phyloP scores from a whole-genome alignment of 1,284 basidiomycete species.

The Xanthoconium separans region DNA sequence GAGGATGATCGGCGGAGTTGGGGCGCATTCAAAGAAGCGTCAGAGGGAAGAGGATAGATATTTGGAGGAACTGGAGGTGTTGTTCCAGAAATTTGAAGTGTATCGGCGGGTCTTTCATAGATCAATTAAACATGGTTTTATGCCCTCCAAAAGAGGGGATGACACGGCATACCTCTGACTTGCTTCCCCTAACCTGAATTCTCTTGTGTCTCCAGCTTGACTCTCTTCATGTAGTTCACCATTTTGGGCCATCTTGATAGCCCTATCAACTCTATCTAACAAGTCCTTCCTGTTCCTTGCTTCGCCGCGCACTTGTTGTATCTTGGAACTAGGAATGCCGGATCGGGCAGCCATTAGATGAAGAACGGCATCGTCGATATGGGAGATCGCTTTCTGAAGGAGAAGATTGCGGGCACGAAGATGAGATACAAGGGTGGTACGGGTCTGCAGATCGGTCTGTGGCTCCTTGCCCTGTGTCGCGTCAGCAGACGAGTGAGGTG shows the following conservation, averaged over 20 bases:
- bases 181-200: not conserved
- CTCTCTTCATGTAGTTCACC: conserved; percentile 17
- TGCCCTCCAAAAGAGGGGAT: not conserved
- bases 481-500: conserved; percentile 23
- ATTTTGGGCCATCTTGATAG: conserved; percentile 31
- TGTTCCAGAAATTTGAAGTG: conserved; percentile 7
- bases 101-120: conserved; percentile 16
- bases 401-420: conserved; percentile 35
- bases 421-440: conserved; percentile 29
- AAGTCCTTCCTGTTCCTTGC: conserved; percentile 34
- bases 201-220: not conserved
- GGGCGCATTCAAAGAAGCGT: conserved; percentile 14
- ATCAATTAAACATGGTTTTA: conserved; percentile 9
- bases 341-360: conserved; percentile 34
- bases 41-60: conserved; percentile 1
- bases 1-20: conserved; percentile 33
- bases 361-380: conserved; percentile 33
- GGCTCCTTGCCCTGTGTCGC: conserved; percentile 9
- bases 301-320: conserved; percentile 33
- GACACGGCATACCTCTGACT: conserved; percentile 15
- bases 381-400: conserved; percentile 34
- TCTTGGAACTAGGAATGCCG: conserved; percentile 32
- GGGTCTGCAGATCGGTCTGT: conserved; percentile 17
- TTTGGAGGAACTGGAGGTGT: not conserved
- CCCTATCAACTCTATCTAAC: conserved; percentile 30